Evolutionary conservation across 768 basidiomycete genomes (phyloP).

Genomic region (Lactifluus subvellereus): DNA sequence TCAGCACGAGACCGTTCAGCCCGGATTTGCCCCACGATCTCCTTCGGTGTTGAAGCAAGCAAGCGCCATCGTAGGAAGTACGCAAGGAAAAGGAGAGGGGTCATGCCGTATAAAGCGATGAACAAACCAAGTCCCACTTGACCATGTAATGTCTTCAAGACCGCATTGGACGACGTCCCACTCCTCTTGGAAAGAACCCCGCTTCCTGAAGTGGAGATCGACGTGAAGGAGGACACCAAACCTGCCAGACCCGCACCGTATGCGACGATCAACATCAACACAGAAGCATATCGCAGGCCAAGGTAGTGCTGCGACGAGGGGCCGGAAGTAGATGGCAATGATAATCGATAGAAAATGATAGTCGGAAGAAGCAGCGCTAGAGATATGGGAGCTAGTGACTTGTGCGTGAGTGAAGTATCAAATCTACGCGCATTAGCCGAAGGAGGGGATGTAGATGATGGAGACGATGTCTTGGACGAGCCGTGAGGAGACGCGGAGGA

Average conservation of each 20-base stretch:
- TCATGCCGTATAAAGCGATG: conserved; percentile 48
- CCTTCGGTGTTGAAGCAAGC: conserved; percentile 5
- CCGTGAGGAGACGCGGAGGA: conserved; percentile 1
- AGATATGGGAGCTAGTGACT: conserved; percentile 44
- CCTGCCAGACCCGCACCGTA: conserved; percentile 62
- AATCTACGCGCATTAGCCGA: conserved; percentile 26
- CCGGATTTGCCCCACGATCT: conserved; percentile 14
- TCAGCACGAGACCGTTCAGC: conserved; percentile 29
- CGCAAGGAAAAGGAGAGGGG: conserved; percentile 39
- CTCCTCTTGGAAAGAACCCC: conserved; percentile 32
- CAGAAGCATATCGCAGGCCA: conserved; percentile 34
- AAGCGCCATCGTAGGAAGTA: conserved; percentile 24
- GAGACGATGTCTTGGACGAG: conserved; percentile 25
- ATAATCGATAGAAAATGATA: conserved; percentile 39
- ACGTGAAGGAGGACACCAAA: conserved; percentile 56
- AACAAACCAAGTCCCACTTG: conserved; percentile 62
- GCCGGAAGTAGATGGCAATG: conserved; percentile 34
- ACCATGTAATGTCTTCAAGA: conserved; percentile 58
- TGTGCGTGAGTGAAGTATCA: conserved; percentile 43
- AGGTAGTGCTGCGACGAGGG: conserved; percentile 26
- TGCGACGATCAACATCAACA: conserved; percentile 39
- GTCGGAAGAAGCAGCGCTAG: conserved; percentile 41
- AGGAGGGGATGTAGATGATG: conserved; percentile 21
- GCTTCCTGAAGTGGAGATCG: conserved; percentile 34
- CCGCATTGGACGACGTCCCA: conserved; percentile 28